Conservation (phyloP, 257 asterid genomes). For the Fraxinus americana region DNA sequence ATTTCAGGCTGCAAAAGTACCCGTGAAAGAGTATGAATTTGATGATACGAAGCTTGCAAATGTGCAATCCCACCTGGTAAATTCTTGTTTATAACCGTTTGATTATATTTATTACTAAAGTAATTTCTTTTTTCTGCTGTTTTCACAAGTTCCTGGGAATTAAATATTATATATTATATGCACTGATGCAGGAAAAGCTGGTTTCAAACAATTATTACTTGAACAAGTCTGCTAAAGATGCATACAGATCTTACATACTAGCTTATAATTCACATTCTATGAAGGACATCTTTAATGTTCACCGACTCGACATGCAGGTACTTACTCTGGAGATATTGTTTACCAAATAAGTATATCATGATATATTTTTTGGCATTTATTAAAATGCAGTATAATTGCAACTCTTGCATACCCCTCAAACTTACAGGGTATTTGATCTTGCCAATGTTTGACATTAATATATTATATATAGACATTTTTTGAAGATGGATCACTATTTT, state of each 20-base stretch:
- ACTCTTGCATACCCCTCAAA: background rate
- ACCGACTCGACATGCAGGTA: constrained; percentile 87
- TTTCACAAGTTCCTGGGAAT: background rate
- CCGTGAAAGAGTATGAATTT: constrained; percentile 80
- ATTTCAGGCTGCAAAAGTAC: constrained; percentile 90
- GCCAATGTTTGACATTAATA: background rate
- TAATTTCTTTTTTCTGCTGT: background rate
- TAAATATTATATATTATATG: background rate
- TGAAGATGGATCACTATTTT: background rate
- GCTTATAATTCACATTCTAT: constrained; percentile 90
- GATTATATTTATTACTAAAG: constrained; percentile 17
- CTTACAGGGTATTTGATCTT: background rate
- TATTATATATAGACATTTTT: too few relatives aligned
- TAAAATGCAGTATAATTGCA: background rate
- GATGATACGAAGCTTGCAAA: constrained; percentile 73
- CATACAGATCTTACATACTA: constrained; percentile 80
- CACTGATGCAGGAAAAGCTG: constrained; percentile 63
- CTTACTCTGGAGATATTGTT: background rate
- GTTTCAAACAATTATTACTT: constrained; percentile 68
- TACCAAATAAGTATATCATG: background rate
- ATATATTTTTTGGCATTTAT: background rate
- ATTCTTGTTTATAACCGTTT: constrained; percentile 22
- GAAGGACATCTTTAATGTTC: constrained; percentile 93
- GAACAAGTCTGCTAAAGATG: constrained; percentile 92
- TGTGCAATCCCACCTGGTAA: constrained; percentile 86